These are phyloP conservation scores for Litsea cubeba DNA, from an alignment of 164 flowering plant genomes.

Conservation along the genomic window DNA sequence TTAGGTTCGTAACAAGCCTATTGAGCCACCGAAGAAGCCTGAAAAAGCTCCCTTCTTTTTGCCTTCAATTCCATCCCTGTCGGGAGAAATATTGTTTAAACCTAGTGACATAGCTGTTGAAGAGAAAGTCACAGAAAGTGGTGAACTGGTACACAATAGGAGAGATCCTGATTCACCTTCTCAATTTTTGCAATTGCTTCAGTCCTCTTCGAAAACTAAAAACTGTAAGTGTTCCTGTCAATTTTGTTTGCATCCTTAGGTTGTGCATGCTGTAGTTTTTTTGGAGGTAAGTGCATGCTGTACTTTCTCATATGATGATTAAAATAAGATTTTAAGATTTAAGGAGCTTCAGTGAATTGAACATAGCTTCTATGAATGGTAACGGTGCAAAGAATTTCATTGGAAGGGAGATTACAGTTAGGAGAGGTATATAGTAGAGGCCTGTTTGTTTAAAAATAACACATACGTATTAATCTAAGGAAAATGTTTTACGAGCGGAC, in stretches of 20 bases:
- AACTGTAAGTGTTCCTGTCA: conserved; percentile 51
- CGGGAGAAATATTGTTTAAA: conserved; percentile 76
- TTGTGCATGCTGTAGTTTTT: too few relatives aligned
- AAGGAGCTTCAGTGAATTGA: too few relatives aligned
- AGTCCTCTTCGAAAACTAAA: conserved; percentile 45
- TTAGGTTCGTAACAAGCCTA: conserved; percentile 87
- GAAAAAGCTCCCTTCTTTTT: conserved; percentile 90
- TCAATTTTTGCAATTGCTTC: conserved; percentile 59
- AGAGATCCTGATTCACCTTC: conserved; percentile 38
- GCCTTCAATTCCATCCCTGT: conserved; percentile 80
- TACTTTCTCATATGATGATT: too few relatives aligned
- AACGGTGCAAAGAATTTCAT: too few relatives aligned
- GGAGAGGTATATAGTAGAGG: too few relatives aligned
- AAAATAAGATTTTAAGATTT: too few relatives aligned
- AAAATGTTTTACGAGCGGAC: too few relatives aligned
- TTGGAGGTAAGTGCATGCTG: too few relatives aligned
- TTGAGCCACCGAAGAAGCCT: conserved; percentile 96
- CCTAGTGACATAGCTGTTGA: conserved; percentile 35
- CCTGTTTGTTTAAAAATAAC: too few relatives aligned
- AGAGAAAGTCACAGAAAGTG: conserved; percentile 24
- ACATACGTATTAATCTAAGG: too few relatives aligned
- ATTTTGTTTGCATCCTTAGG: neutral
- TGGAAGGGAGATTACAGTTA: too few relatives aligned
- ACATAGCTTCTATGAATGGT: too few relatives aligned
- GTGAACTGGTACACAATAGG: conserved; percentile 15